A percentile compares a stretch with the other conserved stretches of the same genome.
These are phyloP conservation scores for Collybia sp. DNA, from an alignment of 768 basidiomycete genomes.

Conservation along the genomic window DNA sequence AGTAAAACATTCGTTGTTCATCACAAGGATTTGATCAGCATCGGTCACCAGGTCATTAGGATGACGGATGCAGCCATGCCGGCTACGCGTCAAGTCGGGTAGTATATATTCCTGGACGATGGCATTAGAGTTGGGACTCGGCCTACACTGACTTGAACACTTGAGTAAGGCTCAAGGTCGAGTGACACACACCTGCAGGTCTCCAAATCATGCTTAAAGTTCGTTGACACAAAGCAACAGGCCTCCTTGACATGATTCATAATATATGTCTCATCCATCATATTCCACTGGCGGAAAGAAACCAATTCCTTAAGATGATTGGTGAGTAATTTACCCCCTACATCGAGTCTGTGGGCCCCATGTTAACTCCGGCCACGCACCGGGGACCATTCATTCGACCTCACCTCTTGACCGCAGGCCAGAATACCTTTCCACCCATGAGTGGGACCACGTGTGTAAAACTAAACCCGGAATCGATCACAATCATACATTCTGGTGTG, in stretches of 20 bases:
- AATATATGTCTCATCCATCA: slow-evolving; percentile 96
- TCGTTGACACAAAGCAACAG: slow-evolving; percentile 80
- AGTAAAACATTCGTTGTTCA: slow-evolving; percentile 89
- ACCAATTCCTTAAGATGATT: slow-evolving; percentile 93
- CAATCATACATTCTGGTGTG: slow-evolving; percentile 71
- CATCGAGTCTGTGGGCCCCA: slow-evolving; percentile 64
- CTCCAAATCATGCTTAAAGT: slow-evolving; percentile 74
- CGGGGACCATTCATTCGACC: slow-evolving; percentile 2
- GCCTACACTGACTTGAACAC: slow-evolving; percentile 31
- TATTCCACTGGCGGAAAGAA: slow-evolving; percentile 95
- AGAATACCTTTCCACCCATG: slow-evolving; percentile 67
- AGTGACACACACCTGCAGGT: slow-evolving; percentile 60
- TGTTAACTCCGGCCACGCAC: slow-evolving; percentile 10
- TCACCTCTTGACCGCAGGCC: slow-evolving; percentile 81
- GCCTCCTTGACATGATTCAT: slow-evolving; percentile 90
- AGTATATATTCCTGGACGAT: slow-evolving; percentile 89
- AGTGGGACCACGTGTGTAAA: slow-evolving; percentile 91
- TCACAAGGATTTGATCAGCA: slow-evolving; percentile 67
- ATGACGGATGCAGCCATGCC: slow-evolving; percentile 50
- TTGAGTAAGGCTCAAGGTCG: neutral
- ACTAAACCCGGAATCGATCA: slow-evolving; percentile 91
- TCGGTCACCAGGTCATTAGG: slow-evolving; percentile 49
- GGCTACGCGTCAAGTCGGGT: slow-evolving; percentile 77
- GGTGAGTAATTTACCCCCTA: slow-evolving; percentile 92
- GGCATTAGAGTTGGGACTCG: slow-evolving; percentile 50